Percentiles rank a stretch among this genome's conserved stretches.
Evolutionary conservation across 2,329 filamentous ascomycete genomes (phyloP).

Genomic region (Chaetomium strumarium): DNA sequence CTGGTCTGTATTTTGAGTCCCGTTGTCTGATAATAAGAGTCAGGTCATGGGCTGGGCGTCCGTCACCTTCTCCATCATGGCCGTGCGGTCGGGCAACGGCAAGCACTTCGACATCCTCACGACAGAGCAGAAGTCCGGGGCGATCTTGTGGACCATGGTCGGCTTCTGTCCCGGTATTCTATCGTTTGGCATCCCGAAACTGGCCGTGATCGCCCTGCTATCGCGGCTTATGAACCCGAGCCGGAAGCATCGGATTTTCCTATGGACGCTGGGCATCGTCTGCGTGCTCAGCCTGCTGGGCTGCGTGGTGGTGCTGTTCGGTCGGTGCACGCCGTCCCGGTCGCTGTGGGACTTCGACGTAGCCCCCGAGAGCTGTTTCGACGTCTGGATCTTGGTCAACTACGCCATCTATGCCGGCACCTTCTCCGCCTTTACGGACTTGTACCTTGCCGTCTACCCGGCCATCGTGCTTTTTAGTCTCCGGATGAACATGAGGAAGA

Average conservation of each 20-base stretch:
- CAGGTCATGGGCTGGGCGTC: constrained; percentile 31
- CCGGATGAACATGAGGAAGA: constrained; percentile 36
- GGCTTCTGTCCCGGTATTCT: constrained; percentile 35
- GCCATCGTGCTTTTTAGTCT: constrained; percentile 33
- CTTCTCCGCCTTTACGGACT: constrained; percentile 23
- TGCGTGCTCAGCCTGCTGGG: constrained; percentile 30
- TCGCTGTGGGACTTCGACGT: constrained; percentile 36
- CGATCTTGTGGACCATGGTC: constrained; percentile 31
- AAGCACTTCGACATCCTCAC: constrained; percentile 32
- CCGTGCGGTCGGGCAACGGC: constrained; percentile 35
- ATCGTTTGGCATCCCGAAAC: constrained; percentile 37
- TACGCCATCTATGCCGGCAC: constrained; percentile 27
- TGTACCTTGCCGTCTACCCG: constrained; percentile 40
- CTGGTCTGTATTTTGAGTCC: too few species aligned
- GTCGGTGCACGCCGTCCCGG: constrained; percentile 35
- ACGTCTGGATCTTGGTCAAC: constrained; percentile 30
- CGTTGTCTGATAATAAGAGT: neutral
- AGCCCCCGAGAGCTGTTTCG: neutral
- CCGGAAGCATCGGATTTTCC: neutral
- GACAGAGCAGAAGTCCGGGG: constrained; percentile 25
- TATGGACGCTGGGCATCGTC: constrained; percentile 33
- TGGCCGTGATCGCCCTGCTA: constrained; percentile 36
- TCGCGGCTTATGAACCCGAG: constrained; percentile 34
- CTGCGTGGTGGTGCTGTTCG: constrained; percentile 37
- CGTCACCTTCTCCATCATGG: constrained; percentile 30